Conservation (phyloP, 2,329 filamentous ascomycete genomes). For the Aspergillus chevalieri region DNA sequence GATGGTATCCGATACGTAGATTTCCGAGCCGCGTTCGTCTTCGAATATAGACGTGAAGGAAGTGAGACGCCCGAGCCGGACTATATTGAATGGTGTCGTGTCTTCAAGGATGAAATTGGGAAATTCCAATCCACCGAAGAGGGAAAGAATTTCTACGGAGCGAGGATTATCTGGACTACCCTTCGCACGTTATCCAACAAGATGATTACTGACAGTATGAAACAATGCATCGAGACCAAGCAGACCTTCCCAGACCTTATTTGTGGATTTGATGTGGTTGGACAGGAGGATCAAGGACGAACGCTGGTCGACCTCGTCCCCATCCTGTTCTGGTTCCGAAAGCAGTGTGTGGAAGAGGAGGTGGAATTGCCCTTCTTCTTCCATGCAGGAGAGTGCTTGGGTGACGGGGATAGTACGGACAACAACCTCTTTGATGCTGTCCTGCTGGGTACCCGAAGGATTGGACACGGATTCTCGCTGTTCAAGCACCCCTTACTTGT, state of each 20-base stretch:
- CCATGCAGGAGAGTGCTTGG: conserved; percentile 84
- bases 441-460: conserved; percentile 76
- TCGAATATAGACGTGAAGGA: conserved; percentile 61
- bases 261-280: conserved; percentile 83
- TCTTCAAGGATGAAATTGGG: conserved; percentile 70
- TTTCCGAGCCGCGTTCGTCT: conserved; percentile 67
- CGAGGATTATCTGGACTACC: conserved; percentile 77
- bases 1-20: conserved; percentile 86
- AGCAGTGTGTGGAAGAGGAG: conserved; percentile 69
- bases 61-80: conserved; percentile 61
- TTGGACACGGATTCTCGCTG: conserved; percentile 82
- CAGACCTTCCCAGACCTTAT: conserved; percentile 70
- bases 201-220: conserved; percentile 71
- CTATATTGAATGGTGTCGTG: conserved; percentile 63
- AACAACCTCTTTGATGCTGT: conserved; percentile 85
- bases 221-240: conserved; percentile 78
- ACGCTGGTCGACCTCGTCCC: conserved; percentile 71
- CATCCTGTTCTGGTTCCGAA: conserved; percentile 88
- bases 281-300: conserved; percentile 74
- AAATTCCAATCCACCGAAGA: conserved; percentile 66
- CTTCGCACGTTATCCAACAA: conserved; percentile 60
- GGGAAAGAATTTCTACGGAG: conserved; percentile 74
- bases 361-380: conserved; percentile 92
- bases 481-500: conserved; percentile 88
- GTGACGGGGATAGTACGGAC: conserved; percentile 69